Conservation (phyloP, 331 rosid genomes). For the Pyrus hybrid region DNA sequence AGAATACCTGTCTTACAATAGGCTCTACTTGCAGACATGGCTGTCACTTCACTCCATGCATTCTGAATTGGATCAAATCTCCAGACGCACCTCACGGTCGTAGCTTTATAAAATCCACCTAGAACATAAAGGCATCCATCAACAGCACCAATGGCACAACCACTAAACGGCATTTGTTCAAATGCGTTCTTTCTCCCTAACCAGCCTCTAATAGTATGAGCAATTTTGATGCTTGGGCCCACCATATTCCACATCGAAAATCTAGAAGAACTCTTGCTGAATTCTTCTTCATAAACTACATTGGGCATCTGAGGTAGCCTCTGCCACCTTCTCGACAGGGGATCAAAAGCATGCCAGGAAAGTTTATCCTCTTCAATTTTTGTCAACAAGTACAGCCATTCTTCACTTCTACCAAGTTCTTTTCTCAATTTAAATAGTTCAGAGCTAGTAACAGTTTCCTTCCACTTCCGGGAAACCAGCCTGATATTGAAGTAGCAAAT, state of each 20-base stretch:
- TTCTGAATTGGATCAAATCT: constrained; percentile 59
- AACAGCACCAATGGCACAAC: constrained; percentile 78
- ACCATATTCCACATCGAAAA: constrained; percentile 73
- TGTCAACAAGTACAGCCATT: constrained; percentile 78
- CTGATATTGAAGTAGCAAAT: constrained; percentile 46
- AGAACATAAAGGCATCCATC: constrained; percentile 83
- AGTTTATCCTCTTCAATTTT: constrained; percentile 62
- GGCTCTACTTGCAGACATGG: constrained; percentile 84
- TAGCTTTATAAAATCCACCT: constrained; percentile 82
- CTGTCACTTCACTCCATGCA: constrained; percentile 56
- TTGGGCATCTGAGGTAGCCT: constrained; percentile 75
- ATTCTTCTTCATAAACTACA: constrained; percentile 42
- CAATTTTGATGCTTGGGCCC: constrained; percentile 59
- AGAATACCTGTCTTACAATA: constrained; percentile 82
- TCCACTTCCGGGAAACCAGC: constrained; percentile 78
- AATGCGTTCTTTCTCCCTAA: constrained; percentile 62
- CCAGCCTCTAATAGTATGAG: constrained; percentile 71
- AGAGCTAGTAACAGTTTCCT: constrained; percentile 39
- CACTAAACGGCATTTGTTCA: constrained; percentile 82
- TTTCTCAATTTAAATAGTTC: constrained; percentile 62
- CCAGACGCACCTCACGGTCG: constrained; percentile 79
- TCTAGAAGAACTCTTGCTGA: constrained; percentile 43
- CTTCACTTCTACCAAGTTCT: constrained; percentile 77
- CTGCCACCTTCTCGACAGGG: constrained; percentile 70
- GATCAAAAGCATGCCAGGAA: constrained; percentile 75